A percentile compares a stretch with the other conserved stretches of the same genome.
phyloP scores from a whole-genome alignment of 345 rosid genomes.

The Eucalyptus curtisii region DNA sequence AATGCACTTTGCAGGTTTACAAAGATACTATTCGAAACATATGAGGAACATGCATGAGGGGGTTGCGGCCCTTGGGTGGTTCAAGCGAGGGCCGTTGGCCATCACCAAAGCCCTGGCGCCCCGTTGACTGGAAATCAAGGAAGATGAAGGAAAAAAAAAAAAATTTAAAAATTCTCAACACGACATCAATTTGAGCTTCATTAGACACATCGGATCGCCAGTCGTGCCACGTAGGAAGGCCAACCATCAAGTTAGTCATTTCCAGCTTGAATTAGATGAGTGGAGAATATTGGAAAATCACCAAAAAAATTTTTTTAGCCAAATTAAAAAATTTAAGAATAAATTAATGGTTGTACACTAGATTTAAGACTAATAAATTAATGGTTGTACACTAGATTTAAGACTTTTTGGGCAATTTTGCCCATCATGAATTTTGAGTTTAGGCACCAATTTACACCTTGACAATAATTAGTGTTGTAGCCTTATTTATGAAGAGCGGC shows the following conservation, averaged over 20 bases:
- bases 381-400: not conserved
- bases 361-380: not conserved
- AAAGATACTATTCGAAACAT: not conserved
- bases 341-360: not conserved
- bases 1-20: not conserved
- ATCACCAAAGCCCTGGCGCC: not conserved
- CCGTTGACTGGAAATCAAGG: not conserved
- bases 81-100: not conserved
- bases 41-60: not conserved
- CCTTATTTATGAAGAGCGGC: not conserved
- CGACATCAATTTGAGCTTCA: not conserved
- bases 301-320: not conserved
- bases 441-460: not conserved
- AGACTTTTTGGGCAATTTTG: not conserved
- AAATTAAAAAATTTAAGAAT: not conserved
- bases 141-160: not conserved
- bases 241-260: not conserved
- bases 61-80: not conserved
- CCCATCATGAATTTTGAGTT: not conserved
- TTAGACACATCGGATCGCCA: not conserved
- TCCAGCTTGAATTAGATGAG: not conserved
- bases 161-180: not conserved
- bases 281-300: not conserved
- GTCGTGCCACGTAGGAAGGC: rapidly evolving
- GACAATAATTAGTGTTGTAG: not conserved